Evolutionary conservation across 202 grass and related monocot genomes (phyloP).

Genomic region (Panicum hallii): DNA sequence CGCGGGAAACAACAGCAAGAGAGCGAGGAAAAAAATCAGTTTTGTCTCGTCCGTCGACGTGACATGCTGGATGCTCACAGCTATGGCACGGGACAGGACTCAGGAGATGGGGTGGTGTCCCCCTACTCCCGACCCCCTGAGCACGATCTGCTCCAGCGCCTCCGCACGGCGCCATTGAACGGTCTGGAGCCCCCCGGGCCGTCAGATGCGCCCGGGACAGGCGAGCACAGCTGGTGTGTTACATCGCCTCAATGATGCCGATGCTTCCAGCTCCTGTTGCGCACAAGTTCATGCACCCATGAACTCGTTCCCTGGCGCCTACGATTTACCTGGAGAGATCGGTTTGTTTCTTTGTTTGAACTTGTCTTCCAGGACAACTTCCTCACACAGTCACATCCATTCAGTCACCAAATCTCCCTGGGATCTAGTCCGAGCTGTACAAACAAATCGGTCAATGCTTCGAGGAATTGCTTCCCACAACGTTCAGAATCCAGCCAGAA

Average conservation of each 20-base stretch:
- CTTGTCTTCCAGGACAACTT: background rate
- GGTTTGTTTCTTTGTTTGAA: too few relatives aligned
- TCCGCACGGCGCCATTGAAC: background rate
- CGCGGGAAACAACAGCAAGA: background rate
- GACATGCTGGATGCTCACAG: background rate
- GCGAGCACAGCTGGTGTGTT: constrained; percentile 36
- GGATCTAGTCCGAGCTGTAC: constrained; percentile 32
- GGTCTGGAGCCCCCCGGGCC: background rate
- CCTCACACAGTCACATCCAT: background rate
- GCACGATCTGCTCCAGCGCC: constrained; percentile 12
- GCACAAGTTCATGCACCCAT: too few relatives aligned
- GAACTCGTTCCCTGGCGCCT: constrained; percentile 21
- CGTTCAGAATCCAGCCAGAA: constrained; percentile 4
- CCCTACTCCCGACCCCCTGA: background rate
- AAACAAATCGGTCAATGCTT: constrained; percentile 7
- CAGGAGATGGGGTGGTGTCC: background rate
- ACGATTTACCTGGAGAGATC: constrained; percentile 9
- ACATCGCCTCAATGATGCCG: background rate
- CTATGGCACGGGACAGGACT: background rate
- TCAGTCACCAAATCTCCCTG: constrained; percentile 30
- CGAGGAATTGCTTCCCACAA: background rate
- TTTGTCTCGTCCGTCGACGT: background rate
- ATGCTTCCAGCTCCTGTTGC: background rate
- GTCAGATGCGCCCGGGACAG: background rate
- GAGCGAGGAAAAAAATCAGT: too few relatives aligned